A percentile compares a stretch with the other conserved stretches of the same genome.
Evolutionary conservation across 257 asterid genomes (phyloP).

Genomic region (Fraxinus pennsylvanica): DNA sequence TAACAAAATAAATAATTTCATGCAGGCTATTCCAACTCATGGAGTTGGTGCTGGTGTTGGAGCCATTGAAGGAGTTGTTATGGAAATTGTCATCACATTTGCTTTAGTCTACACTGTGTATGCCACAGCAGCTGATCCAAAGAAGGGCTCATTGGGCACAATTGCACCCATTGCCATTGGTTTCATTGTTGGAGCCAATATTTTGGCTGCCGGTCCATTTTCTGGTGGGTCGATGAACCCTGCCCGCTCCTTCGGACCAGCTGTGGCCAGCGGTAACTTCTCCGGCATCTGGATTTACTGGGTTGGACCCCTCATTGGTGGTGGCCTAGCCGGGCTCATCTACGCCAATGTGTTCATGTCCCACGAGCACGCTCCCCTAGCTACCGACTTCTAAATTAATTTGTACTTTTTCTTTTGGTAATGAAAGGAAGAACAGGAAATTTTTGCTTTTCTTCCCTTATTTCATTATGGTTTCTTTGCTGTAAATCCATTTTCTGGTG

Average conservation of each 20-base stretch:
- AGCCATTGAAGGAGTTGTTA: slow-evolving; percentile 47
- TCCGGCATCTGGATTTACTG: slow-evolving; percentile 50
- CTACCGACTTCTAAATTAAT: slow-evolving; percentile 24
- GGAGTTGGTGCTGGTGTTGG: slow-evolving; percentile 45
- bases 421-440: slow-evolving; percentile 26
- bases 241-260: slow-evolving; percentile 57
- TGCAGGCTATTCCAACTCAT: slow-evolving; percentile 53
- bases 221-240: slow-evolving; percentile 70
- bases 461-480: slow-evolving; percentile 23
- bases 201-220: slow-evolving; percentile 59
- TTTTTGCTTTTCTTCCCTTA: slow-evolving; percentile 17
- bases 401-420: background rate
- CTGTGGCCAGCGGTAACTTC: slow-evolving; percentile 42
- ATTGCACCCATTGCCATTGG: slow-evolving; percentile 64
- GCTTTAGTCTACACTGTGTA: slow-evolving; percentile 59
- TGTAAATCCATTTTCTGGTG: slow-evolving; percentile 38
- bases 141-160: slow-evolving; percentile 54
- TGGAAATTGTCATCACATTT: slow-evolving; percentile 57
- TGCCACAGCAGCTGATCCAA: slow-evolving; percentile 67
- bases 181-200: slow-evolving; percentile 60
- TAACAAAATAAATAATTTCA: background rate
- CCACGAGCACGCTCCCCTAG: slow-evolving; percentile 40
- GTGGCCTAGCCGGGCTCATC: slow-evolving; percentile 40
- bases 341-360: slow-evolving; percentile 37
- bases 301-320: slow-evolving; percentile 56